Base-by-base conservation (phyloP, 441 rosid species). In the Codiaeum variegatum region DNA sequence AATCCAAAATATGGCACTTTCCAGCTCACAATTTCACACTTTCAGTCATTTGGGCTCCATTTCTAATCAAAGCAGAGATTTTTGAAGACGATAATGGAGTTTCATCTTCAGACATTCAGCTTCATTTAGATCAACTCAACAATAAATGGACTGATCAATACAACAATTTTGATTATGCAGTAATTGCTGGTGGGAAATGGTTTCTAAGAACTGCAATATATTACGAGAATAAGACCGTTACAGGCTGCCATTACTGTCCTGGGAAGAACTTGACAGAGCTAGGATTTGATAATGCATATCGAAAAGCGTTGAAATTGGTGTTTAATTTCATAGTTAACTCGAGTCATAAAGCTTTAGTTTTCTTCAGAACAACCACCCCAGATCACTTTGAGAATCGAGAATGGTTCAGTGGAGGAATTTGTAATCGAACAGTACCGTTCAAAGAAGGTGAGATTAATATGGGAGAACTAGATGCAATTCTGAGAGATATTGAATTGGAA, bases 321-420 rank as follows among this genome's bases (percentile, higher is more conserved):
- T 70, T 94, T 76, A 74, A 86, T 77, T 88, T 84, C 81, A 72
- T 88, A 15, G 78, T 81, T 0, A 76, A 59, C 34, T 74, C 86
- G 31, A 76, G 79, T 59, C 86, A 78, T 73, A 84, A 81, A 67
- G 89, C 91, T 31, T 54, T 26, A 31, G 56, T 88, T 19, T 87
- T 90, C 68, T 88, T 94, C 66, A 77, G 97, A 72, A 89, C 95
- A 3, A 82, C 95, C 6, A 89, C 97, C 0, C 97, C 97, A 0
- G 95, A 90, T 77, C 98, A 94, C 82, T 94, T 94, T 28, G 90
- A 94, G 84, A 84, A 87, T 70, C 97, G 98, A 42, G 94, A 92
- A 71, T 94, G 98, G 98, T 88, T 90, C 70, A 88, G 77, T 6
- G 98, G 97, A 34, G 98, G 97, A 19, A 85, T 84, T 49, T 92